phyloP scores from a whole-genome alignment of 305 asterid species.

The Rubia tinctorum region DNA sequence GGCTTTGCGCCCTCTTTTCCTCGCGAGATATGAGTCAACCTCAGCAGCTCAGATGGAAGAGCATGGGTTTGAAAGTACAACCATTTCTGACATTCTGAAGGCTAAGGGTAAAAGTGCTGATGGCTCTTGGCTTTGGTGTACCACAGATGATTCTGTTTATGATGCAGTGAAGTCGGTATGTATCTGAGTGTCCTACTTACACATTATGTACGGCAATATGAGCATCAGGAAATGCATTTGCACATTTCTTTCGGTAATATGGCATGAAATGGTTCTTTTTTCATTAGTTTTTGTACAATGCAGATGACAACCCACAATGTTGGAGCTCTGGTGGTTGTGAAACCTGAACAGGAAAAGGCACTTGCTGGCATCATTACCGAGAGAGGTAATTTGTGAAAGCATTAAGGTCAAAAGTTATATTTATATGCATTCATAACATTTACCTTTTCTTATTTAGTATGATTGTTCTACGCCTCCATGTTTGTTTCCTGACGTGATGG shows the following conservation, averaged over 20 bases:
- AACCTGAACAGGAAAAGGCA: slow-evolving; percentile 74
- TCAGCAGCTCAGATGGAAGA: slow-evolving; percentile 87
- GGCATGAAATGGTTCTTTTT: not conserved
- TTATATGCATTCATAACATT: not conserved
- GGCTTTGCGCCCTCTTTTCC: slow-evolving; percentile 34
- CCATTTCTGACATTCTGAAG: slow-evolving; percentile 62
- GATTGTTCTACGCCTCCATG: not conserved
- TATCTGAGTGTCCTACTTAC: slow-evolving; percentile 15
- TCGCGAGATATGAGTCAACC: slow-evolving; percentile 58
- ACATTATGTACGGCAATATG: not conserved
- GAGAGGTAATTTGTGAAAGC: slow-evolving; percentile 51
- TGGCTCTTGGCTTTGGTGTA: slow-evolving; percentile 99
- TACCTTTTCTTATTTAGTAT: not conserved
- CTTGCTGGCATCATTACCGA: slow-evolving; percentile 96
- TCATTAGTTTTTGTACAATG: slow-evolving; percentile 13
- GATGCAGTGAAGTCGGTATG: slow-evolving; percentile 93
- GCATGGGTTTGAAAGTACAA: slow-evolving; percentile 93
- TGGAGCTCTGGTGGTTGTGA: slow-evolving; percentile 96
- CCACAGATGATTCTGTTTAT: slow-evolving; percentile 82
- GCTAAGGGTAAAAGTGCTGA: slow-evolving; percentile 78
- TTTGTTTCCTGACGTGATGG: not conserved
- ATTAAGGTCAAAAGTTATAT: too few relatives aligned
- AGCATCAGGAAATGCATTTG: not conserved
- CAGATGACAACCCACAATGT: slow-evolving; percentile 99
- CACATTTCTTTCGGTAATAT: not conserved